Base-by-base conservation (phyloP, 495 filamentous ascomycete species). In the Xeromyces bisporus region DNA sequence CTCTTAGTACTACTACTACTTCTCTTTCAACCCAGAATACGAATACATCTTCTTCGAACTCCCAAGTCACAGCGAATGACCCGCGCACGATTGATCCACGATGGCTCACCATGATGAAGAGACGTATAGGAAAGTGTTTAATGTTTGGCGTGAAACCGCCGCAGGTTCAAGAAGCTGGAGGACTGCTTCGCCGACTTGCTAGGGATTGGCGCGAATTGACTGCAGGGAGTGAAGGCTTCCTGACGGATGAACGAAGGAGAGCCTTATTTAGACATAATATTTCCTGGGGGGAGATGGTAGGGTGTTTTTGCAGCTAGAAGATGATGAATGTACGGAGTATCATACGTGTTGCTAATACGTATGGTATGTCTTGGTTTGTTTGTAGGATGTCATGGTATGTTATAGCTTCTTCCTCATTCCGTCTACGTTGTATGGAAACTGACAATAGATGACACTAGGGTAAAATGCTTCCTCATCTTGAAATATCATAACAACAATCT, bases 281-380 rank as follows among this genome's bases (percentile, higher is more conserved):
- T 13, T 77, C 74, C 0, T 93, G 83, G 85, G 85, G 83, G 18
- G 87, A 96, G 58, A 84, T 86, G 81, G 85, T 80, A 65, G 27
- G 48, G 15, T 26, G 2, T 15, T 29, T 31, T 28, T n/a, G n/a
- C n/a, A n/a, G n/a, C n/a, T n/a, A n/a, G n/a, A n/a, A n/a, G n/a
- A n/a, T n/a, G n/a, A n/a, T n/a, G n/a, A n/a, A n/a, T n/a, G n/a
- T n/a, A n/a, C n/a, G n/a, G n/a, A n/a, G n/a, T n/a, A n/a, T n/a
- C n/a, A n/a, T n/a, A n/a, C n/a, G n/a, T n/a, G n/a, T n/a, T n/a
- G n/a, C n/a, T n/a, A n/a, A n/a, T n/a, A n/a, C n/a, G n/a, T n/a
- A n/a, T n/a, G n/a, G n/a, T n/a, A n/a, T n/a, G n/a, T n/a, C n/a
- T n/a, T n/a, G 11, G 7, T 13, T 25, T 15, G 29, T 18, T 6